A percentile compares a stretch with the other conserved stretches of the same genome.
These are phyloP conservation scores for Colletotrichum somersetense DNA, from an alignment of 2,329 filamentous ascomycete genomes.

Conservation along the genomic window DNA sequence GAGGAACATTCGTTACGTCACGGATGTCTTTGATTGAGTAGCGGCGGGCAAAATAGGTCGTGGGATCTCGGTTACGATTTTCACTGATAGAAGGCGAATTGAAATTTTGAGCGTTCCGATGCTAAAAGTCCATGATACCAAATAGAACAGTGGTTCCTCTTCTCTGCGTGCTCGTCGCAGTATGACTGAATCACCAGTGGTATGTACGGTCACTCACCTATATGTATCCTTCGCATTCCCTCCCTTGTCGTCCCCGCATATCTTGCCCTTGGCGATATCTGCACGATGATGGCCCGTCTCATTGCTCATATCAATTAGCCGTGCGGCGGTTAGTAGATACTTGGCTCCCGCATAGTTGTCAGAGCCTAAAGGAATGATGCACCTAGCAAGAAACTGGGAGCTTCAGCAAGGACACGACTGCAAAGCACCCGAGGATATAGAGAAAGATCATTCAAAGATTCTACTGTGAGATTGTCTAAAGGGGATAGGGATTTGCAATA, in stretches of 20 bases:
- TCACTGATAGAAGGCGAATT: not conserved
- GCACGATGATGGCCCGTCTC: not conserved
- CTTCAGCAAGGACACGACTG: not conserved
- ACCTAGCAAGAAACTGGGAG: not conserved
- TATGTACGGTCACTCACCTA: not conserved
- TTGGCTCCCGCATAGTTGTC: no score
- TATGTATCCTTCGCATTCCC: not conserved
- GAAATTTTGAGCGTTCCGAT: not conserved
- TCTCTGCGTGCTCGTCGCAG: not conserved
- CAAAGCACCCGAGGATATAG: not conserved
- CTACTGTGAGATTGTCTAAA: not conserved
- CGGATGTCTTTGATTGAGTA: slow-evolving; percentile 69
- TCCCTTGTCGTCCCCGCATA: no score
- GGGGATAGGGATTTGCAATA: not conserved
- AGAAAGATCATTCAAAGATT: not conserved
- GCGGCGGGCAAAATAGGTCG: not conserved
- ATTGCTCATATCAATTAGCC: not conserved
- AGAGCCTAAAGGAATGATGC: not conserved
- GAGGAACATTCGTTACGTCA: slow-evolving; percentile 69
- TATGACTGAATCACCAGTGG: not conserved
- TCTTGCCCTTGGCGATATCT: not conserved
- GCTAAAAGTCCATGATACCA: not conserved
- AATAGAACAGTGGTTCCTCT: not conserved
- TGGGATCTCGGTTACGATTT: not conserved
- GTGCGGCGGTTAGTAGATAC: not conserved